Conservation (phyloP, 768 basidiomycete genomes). For the Boletus insuetus region DNA sequence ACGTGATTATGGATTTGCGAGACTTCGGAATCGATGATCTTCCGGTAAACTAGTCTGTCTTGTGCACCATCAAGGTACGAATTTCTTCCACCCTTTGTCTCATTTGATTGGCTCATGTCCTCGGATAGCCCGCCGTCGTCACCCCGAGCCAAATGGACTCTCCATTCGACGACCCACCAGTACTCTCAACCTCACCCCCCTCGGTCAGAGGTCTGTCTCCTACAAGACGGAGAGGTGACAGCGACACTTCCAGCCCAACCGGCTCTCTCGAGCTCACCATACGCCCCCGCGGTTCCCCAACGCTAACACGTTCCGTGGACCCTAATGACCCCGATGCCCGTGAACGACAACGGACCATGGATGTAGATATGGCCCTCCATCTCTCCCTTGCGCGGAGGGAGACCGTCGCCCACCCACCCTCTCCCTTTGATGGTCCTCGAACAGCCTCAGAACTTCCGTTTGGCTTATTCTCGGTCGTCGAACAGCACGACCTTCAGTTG, state of each 20-base stretch:
- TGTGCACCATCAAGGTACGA: too few species aligned
- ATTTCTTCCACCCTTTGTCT: not conserved
- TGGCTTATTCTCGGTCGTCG: constrained; percentile 44
- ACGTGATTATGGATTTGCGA: too few species aligned
- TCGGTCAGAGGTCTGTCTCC: constrained; percentile 41
- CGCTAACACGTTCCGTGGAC: constrained; percentile 59
- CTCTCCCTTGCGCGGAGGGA: constrained; percentile 70
- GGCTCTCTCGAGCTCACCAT: constrained; percentile 39
- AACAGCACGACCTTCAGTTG: constrained; percentile 46
- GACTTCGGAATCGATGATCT: too few species aligned
- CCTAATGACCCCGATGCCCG: constrained; percentile 69
- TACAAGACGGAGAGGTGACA: constrained; percentile 33
- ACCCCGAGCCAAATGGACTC: constrained; percentile 36
- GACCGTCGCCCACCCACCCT: constrained; percentile 43
- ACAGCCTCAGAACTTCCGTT: constrained; percentile 35
- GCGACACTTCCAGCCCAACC: constrained; percentile 37
- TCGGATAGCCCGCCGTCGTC: constrained; percentile 1
- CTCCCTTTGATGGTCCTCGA: constrained; percentile 33
- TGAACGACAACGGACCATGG: constrained; percentile 91
- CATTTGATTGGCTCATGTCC: not conserved
- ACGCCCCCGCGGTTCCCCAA: constrained; percentile 58
- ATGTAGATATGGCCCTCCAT: constrained; percentile 89
- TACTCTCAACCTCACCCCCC: constrained; percentile 42
- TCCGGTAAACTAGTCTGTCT: not conserved
- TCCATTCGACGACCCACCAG: constrained; percentile 32